Conservation (phyloP, 768 basidiomycete species). For the Auricularia auricula-judae region DNA sequence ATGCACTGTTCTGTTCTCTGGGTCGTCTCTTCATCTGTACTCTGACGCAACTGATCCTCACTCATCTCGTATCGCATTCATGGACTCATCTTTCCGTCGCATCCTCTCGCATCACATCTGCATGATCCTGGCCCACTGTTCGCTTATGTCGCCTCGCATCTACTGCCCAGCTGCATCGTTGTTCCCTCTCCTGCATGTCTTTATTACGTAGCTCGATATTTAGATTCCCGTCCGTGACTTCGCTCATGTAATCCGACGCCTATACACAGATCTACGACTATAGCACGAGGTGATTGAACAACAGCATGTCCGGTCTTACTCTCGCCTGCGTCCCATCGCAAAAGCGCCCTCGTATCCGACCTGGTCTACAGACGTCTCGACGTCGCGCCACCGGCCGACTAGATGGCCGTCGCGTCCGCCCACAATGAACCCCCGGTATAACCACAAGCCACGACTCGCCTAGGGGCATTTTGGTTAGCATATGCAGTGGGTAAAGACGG, state of each 20-base stretch:
- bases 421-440: constrained; percentile 76
- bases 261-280: too few species aligned
- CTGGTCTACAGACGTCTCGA: constrained; percentile 47
- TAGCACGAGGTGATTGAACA: neutral
- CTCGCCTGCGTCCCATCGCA: constrained; percentile 10
- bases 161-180: too few species aligned
- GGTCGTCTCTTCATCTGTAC: neutral
- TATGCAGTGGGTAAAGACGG: neutral
- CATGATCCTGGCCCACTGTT: neutral
- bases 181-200: too few species aligned
- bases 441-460: constrained; percentile 69
- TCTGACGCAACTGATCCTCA: too few species aligned
- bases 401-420: constrained; percentile 59
- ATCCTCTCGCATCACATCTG: neutral
- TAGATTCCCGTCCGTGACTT: too few species aligned
- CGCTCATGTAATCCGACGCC: too few species aligned
- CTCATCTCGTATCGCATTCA: too few species aligned
- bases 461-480: constrained; percentile 12
- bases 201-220: too few species aligned
- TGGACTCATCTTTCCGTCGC: too few species aligned
- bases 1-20: neutral
- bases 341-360: constrained; percentile 83
- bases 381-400: constrained; percentile 83
- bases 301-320: neutral
- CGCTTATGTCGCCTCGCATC: neutral